Conservation (phyloP, 768 basidiomycete species). For the Collybia mongolica region DNA sequence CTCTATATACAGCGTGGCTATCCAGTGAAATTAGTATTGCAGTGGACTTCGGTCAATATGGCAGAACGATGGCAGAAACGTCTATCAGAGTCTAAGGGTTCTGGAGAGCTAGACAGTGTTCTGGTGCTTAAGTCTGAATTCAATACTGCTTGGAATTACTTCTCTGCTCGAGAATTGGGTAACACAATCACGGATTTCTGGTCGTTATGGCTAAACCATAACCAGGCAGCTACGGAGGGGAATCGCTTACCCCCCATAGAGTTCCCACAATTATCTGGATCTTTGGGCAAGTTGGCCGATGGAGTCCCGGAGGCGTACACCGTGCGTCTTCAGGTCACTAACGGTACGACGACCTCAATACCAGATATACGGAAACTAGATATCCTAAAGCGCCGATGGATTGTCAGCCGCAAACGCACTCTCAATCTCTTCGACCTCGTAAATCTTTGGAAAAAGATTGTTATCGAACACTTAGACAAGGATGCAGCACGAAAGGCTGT, state of each 20-base stretch:
- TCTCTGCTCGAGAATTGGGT: conserved; percentile 26
- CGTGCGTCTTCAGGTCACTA: not conserved
- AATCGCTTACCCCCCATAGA: not conserved
- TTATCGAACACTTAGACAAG: conserved; percentile 10
- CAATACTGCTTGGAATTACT: conserved; percentile 32
- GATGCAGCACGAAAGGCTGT: not conserved
- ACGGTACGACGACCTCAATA: not conserved
- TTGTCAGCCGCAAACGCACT: conserved; percentile 18
- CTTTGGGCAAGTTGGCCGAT: not conserved
- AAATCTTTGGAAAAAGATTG: conserved; percentile 22
- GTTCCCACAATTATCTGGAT: not conserved
- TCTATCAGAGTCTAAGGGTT: conserved; percentile 5
- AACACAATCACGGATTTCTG: conserved; percentile 24
- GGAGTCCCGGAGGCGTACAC: not conserved
- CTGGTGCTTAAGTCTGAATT: conserved; percentile 29
- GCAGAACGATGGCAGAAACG: conserved; percentile 26
- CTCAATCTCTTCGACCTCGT: conserved; percentile 20
- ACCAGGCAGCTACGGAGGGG: not conserved
- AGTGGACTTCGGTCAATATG: conserved; percentile 22
- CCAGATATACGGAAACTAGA: conserved; percentile 3
- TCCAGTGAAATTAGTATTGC: conserved; percentile 20
- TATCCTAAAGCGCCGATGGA: conserved; percentile 11
- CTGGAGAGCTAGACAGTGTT: conserved; percentile 15
- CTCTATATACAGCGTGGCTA: conserved; percentile 30
- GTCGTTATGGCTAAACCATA: conserved; percentile 13